These are phyloP conservation scores for Withania somnifera DNA, from an alignment of 305 asterid species.

Conservation along the genomic window DNA sequence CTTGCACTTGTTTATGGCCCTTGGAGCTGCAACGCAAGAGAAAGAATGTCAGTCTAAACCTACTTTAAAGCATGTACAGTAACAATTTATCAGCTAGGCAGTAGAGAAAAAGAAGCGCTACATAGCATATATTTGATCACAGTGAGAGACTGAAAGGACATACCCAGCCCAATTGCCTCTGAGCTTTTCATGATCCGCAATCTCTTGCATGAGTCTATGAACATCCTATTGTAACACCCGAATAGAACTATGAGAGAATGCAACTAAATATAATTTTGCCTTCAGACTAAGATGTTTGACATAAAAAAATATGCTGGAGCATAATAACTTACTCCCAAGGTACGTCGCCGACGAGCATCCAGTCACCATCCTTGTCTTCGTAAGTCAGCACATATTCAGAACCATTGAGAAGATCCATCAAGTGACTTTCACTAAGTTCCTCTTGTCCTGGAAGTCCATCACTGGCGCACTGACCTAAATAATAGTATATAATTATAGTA, in stretches of 20 bases:
- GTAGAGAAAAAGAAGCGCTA: background rate
- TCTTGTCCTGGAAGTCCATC: conserved; percentile 43
- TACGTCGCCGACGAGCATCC: conserved; percentile 86
- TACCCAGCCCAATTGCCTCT: conserved; percentile 88
- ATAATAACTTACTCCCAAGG: conserved; percentile 54
- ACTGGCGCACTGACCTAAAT: conserved; percentile 50
- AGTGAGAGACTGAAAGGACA: background rate
- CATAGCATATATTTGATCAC: background rate
- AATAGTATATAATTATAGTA: background rate
- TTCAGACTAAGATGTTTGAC: background rate
- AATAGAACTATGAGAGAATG: background rate
- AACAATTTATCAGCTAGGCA: background rate
- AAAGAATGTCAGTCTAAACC: background rate
- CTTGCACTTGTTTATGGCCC: conserved; percentile 62
- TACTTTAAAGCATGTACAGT: background rate
- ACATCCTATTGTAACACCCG: conserved; percentile 47
- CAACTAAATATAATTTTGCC: background rate
- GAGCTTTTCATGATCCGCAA: conserved; percentile 84
- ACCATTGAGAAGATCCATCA: conserved; percentile 54
- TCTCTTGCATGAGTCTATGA: conserved; percentile 67
- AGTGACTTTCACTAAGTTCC: conserved; percentile 39
- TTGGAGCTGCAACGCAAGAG: conserved; percentile 3
- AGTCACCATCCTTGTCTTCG: conserved; percentile 68
- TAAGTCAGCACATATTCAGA: conserved; percentile 70
- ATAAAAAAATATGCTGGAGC: background rate